Evolutionary conservation across 805 yeast species (phyloP).

Genomic region (Blastobotrys americana): DNA sequence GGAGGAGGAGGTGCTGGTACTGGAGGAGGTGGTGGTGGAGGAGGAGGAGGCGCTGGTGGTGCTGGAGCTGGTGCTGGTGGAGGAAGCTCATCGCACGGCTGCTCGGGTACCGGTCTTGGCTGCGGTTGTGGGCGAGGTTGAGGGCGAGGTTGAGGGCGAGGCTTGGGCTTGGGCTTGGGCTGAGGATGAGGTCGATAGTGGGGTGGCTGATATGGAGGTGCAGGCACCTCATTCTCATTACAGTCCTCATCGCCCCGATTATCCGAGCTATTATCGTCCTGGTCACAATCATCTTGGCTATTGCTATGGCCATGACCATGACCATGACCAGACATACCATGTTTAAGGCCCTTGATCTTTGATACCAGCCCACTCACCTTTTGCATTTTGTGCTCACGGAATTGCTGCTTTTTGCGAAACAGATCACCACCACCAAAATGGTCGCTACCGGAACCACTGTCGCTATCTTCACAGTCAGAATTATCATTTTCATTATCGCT

Average conservation of each 20-base stretch:
- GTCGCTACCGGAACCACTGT: constrained; percentile 1
- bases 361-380: neutral
- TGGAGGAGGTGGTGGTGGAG: neutral
- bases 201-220: neutral
- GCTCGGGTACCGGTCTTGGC: neutral
- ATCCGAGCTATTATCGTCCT: neutral
- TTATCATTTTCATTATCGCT: constrained; percentile 1
- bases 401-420: neutral
- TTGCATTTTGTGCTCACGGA: neutral
- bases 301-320: neutral
- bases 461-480: neutral
- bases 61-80: neutral
- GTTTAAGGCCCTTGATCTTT: neutral
- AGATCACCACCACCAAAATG: neutral
- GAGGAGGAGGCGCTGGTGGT: neutral
- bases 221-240: neutral
- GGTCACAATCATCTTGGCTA: neutral
- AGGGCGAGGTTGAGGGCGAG: neutral
- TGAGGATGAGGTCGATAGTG: neutral
- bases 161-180: neutral
- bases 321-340: neutral
- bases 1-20: neutral
- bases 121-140: neutral
- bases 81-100: neutral
- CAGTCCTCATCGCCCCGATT: neutral